phyloP scores from a whole-genome alignment of 1,284 basidiomycete species.

The Stereum hirsutum region DNA sequence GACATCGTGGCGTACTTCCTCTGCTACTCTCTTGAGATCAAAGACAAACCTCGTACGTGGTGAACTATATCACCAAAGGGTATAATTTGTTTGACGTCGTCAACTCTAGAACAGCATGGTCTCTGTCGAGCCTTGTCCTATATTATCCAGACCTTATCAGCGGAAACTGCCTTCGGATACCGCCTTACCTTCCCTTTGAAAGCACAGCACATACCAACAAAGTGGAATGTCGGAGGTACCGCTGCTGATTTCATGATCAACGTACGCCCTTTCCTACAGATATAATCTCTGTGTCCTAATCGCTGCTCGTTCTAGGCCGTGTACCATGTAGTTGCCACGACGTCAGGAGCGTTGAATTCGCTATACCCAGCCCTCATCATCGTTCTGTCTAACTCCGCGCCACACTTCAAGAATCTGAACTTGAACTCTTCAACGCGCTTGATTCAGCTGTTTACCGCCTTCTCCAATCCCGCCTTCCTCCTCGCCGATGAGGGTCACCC shows the following conservation, averaged over 20 bases:
- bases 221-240: conserved; percentile 68
- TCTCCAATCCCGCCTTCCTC: conserved; percentile 83
- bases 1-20: conserved; percentile 73
- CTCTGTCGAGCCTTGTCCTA: conserved; percentile 86
- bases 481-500: conserved; percentile 93
- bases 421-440: conserved; percentile 78
- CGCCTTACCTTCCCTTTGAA: conserved; percentile 57
- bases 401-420: conserved; percentile 76
- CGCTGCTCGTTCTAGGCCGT: conserved; percentile 47
- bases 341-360: conserved; percentile 71
- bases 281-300: background rate
- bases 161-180: conserved; percentile 69
- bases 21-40: conserved; percentile 75
- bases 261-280: conserved; percentile 31
- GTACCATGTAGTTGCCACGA: conserved; percentile 84
- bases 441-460: conserved; percentile 82
- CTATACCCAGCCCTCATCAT: conserved; percentile 92
- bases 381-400: conserved; percentile 80
- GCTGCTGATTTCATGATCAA: conserved; percentile 84
- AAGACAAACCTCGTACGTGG: conserved; percentile 78
- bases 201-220: conserved; percentile 52
- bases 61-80: background rate
- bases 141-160: conserved; percentile 85
- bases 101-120: conserved; percentile 71
- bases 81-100: conserved; percentile 3